Evolutionary conservation across 73 alveolate species (phyloP), one percentile per base, ranked within the genome.

Genomic region (Stentor roeselii): DNA sequence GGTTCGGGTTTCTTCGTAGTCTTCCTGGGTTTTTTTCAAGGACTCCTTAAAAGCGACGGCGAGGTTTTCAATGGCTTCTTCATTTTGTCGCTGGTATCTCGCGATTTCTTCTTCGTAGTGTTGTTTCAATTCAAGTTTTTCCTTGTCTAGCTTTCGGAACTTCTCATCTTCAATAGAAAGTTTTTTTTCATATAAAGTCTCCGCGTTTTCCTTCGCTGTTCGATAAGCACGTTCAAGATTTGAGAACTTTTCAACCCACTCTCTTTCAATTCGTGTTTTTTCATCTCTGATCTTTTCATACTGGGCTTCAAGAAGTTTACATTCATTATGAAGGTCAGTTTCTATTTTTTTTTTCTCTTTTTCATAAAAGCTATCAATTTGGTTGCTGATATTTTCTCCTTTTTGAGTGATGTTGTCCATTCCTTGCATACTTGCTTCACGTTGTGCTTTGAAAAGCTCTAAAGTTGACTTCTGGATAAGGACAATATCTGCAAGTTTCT

Each of bases 401-500:
- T 94, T 90, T 36, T 90, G 89, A 50, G 82, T 90, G 32, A 84
- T 92, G 41, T 93, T 92, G 30, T 86, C 87, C 82, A 93, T 85
- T 60, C 91, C 98, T 59, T 82, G 85, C 82, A 84, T 77, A 0
- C 89, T 84, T 83, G 93, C 83, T 78, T 91, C 94, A 82, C 84
- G 88, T 78, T 89, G 93, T 39, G 87, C 40, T 76, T 77, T 89
- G 89, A 91, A 95, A 37, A 86, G 90, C 60, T 90, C 97, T 74
- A 95, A 86, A 38, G 92, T 95, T 42, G 90, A 74, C 82, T 92
- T 86, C 39, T 88, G 88, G 6, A 95, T 95, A 37, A 95, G 86
- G 40, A 95, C 94, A 36, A 95, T 90, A 87, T 95, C 98, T 32
- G 99, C 96, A 21, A 95, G 91, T 34, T 85, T 94, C 34, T 90